Conservation (phyloP, 345 rosid species). For the Excoecaria cochinchinensis region DNA sequence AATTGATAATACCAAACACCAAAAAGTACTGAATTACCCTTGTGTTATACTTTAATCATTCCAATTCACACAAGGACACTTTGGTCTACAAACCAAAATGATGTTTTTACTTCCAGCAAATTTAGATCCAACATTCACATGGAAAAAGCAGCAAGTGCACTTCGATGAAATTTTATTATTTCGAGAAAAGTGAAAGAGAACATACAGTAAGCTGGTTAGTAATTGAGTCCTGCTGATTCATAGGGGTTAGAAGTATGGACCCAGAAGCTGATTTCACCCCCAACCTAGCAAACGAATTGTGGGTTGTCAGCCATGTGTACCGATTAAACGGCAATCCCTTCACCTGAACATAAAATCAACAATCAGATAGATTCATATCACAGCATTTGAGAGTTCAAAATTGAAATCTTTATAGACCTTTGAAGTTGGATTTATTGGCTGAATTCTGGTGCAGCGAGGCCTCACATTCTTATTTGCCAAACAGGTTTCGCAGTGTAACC, state of each 20-base stretch:
- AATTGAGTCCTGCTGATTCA: conserved; percentile 39
- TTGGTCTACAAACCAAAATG: neutral
- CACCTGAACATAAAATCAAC: conserved; percentile 2
- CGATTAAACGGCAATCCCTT: conserved; percentile 49
- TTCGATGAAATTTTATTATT: neutral
- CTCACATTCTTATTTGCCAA: conserved; percentile 24
- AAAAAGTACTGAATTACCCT: neutral
- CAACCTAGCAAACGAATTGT: conserved; percentile 51
- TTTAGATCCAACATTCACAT: conserved; percentile 2
- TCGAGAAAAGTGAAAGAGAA: neutral
- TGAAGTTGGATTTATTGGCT: conserved; percentile 28
- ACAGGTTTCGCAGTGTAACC: conserved; percentile 30
- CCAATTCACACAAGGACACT: conserved; percentile 3
- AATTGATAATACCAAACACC: neutral
- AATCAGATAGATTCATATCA: neutral
- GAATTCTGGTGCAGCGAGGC: conserved; percentile 31
- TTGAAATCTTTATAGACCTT: conserved; percentile 12
- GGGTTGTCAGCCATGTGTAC: conserved; percentile 57
- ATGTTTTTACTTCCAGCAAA: conserved; percentile 14
- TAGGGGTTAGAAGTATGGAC: conserved; percentile 17
- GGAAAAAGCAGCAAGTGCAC: conserved; percentile 8
- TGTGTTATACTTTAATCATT: neutral
- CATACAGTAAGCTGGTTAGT: conserved; percentile 33
- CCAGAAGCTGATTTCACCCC: conserved; percentile 34
- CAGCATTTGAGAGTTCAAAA: neutral